These are phyloP conservation scores for Xanthoconium separans DNA, from an alignment of 1,284 basidiomycete species.

Conservation along the genomic window DNA sequence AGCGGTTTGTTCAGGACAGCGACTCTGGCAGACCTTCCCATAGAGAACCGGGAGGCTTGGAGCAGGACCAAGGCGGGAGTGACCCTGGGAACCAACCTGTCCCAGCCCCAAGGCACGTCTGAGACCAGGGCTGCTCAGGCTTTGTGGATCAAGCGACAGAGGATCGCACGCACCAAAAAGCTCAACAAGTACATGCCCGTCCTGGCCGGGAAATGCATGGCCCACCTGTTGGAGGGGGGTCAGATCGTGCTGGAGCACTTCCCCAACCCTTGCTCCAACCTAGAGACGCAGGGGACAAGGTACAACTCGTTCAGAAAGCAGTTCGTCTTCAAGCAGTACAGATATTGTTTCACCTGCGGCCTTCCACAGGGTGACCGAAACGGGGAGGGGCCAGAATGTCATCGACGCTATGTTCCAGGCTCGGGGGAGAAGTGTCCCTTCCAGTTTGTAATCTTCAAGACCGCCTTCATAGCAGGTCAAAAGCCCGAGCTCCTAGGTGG, in stretches of 20 bases:
- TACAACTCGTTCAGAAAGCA: not conserved
- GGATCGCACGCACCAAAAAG: not conserved
- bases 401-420: not conserved
- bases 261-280: too few species aligned
- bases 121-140: not conserved
- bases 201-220: not conserved
- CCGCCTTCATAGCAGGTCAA: not conserved
- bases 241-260: not conserved
- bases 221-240: not conserved
- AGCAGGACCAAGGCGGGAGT: too few species aligned
- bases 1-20: not conserved
- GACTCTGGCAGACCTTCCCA: too few species aligned
- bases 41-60: accelerated
- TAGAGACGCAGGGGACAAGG: too few species aligned
- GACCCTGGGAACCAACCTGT: too few species aligned
- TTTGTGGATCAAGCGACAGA: not conserved
- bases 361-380: not conserved
- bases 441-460: not conserved
- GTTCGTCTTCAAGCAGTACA: not conserved
- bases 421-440: not conserved
- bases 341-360: not conserved
- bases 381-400: not conserved
- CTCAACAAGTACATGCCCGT: not conserved
- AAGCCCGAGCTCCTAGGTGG: not conserved
- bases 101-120: too few species aligned